Percentiles rank a stretch among this genome's conserved stretches.
Conservation (phyloP, 768 basidiomycete genomes). For the Mycena alexandri region DNA sequence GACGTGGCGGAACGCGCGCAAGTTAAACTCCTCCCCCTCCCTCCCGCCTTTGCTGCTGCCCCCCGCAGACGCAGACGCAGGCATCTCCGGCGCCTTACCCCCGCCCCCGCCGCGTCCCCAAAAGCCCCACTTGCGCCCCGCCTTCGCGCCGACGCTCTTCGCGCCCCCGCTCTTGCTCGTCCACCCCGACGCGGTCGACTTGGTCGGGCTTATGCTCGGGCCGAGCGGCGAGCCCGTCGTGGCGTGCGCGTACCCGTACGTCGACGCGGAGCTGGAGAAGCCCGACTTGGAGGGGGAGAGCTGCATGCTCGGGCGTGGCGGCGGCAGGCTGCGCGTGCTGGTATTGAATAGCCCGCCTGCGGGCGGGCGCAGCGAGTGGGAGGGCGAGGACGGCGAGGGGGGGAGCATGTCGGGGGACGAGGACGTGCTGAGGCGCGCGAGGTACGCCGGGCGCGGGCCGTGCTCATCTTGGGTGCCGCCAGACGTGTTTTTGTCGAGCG, state of each 20-base stretch:
- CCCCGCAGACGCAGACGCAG: neutral
- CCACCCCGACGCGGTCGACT: neutral
- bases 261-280: neutral
- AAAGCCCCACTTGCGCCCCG: conserved; percentile 24
- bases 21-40: conserved; percentile 24
- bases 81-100: neutral
- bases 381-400: neutral
- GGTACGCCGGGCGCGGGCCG: conserved; percentile 17
- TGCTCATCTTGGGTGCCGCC: neutral
- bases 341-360: neutral
- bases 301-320: neutral
- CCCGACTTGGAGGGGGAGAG: neutral
- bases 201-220: conserved; percentile 16
- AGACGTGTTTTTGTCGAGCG: no score
- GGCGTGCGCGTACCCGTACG: neutral
- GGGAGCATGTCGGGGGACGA: conserved; percentile 22
- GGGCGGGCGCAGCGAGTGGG: conserved; percentile 3
- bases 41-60: neutral
- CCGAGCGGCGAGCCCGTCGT: conserved; percentile 15
- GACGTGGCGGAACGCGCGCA: conserved; percentile 32
- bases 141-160: neutral
- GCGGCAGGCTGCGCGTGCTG: conserved; percentile 27
- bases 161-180: conserved; percentile 12
- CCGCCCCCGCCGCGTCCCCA: conserved; percentile 1
- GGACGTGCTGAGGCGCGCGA: conserved; percentile 27